Conservation (phyloP, 1,284 basidiomycete genomes). For the Microbotryum saponariae region DNA sequence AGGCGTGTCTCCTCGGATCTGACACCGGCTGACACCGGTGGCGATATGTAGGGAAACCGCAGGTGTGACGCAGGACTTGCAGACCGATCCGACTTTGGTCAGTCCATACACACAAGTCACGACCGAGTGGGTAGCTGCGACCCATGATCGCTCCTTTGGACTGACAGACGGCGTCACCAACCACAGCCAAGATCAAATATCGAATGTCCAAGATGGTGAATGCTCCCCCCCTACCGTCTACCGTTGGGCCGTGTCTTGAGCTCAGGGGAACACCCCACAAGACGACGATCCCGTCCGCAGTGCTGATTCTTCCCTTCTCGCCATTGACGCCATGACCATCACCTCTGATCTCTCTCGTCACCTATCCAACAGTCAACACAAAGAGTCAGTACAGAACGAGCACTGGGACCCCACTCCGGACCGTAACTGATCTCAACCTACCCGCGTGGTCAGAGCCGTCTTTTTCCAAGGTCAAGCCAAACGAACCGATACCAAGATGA, state of each 20-base stretch:
- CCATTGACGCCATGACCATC: neutral
- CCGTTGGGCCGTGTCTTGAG: too few relatives aligned
- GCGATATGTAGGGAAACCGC: slow-evolving; percentile 65
- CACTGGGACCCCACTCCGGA: neutral
- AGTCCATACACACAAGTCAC: slow-evolving; percentile 32
- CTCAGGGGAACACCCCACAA: neutral
- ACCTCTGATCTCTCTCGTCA: too few relatives aligned
- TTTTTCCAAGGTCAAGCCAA: slow-evolving; percentile 92
- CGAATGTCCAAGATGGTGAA: slow-evolving; percentile 43
- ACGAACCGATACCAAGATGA: slow-evolving; percentile 83
- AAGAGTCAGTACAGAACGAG: slow-evolving; percentile 37
- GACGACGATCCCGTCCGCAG: neutral
- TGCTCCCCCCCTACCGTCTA: neutral
- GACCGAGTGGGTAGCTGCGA: slow-evolving; percentile 1
- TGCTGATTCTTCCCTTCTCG: neutral
- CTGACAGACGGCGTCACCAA: neutral
- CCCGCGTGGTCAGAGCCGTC: slow-evolving; percentile 58
- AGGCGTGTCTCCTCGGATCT: too few relatives aligned
- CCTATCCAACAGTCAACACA: slow-evolving; percentile 27
- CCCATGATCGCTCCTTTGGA: too few relatives aligned
- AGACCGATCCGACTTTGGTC: slow-evolving; percentile 82
- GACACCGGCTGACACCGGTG: too few relatives aligned
- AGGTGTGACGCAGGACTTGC: slow-evolving; percentile 82
- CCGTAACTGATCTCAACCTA: neutral
- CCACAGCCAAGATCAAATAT: slow-evolving; percentile 41